Evolutionary conservation across 495 filamentous ascomycete genomes (phyloP), one percentile per base, ranked within the genome.

Genomic region (Tuber brumale): DNA sequence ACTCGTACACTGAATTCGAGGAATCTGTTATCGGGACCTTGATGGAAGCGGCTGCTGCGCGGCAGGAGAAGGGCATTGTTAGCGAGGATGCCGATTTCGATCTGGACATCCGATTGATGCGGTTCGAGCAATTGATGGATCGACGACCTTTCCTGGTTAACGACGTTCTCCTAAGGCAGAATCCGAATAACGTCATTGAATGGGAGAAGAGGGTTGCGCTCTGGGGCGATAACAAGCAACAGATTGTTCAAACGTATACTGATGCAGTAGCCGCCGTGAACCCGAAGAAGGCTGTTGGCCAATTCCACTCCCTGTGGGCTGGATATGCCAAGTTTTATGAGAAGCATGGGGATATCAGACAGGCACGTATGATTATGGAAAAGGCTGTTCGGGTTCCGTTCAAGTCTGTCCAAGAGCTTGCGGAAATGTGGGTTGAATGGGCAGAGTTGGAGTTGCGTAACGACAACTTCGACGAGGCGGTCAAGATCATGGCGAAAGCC

Each of bases 301-400:
- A 92, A 76, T 97, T 97, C 82, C 93, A 97, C 79, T 93, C 97
- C 77, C 87, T 99, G 51, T 99, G 96, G 96, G 87, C 93, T 43
- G 97, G 97, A 81, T 99, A 98, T 84, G 96, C 96, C 77, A 97
- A 97, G 82, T 94, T 98, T 83, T 98, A 98, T 84, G 96, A 99
- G 83, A 90, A 87, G 31, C 94, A 93, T 12, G 93, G 92, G 0
- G 95, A 99, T 81, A 81, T 99, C 51, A 87, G 89, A 43, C 96
- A 89, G 78, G 94, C 96, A 71, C 86, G 96, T 42, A 88, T 96
- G 73, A 98, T 99, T 79, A 91, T 97, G 87, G 95, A 97, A 83
- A 98, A 98, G 85, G 95, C 96, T 66, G 93, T 97, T 81, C 97
- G 97, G 81, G 96, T 98, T 0, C 94, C 94, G 8, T 98, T 94